phyloP scores from a whole-genome alignment of 78 protist species.

The Dictyostelium citrinum region DNA sequence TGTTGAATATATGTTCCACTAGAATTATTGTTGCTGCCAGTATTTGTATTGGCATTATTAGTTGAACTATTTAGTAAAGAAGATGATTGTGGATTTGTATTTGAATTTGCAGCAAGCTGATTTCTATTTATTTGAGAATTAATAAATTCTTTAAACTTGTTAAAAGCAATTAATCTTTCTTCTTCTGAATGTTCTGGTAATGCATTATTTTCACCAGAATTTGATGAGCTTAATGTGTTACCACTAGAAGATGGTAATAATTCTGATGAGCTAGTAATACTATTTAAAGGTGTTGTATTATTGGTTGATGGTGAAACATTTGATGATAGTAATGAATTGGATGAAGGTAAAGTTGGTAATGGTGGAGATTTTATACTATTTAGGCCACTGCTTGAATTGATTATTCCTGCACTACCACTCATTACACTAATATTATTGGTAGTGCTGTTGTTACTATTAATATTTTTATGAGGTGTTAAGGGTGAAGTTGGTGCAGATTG shows the following conservation, averaged over 20 bases:
- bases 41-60: background rate
- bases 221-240: background rate
- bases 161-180: constrained; percentile 36
- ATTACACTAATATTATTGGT: background rate
- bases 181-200: constrained; percentile 61
- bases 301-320: background rate
- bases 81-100: background rate
- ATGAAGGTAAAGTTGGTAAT: background rate
- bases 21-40: background rate
- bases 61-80: background rate
- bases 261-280: background rate
- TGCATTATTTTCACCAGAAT: background rate
- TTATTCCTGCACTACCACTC: background rate
- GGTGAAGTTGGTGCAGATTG: constrained; percentile 22
- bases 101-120: background rate
- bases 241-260: background rate
- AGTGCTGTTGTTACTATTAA: background rate
- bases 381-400: background rate
- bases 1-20: background rate
- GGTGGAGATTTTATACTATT: background rate
- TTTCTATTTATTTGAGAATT: constrained; percentile 45
- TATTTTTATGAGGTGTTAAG: background rate
- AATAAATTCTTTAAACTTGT: constrained; percentile 41
- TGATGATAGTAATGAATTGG: background rate
- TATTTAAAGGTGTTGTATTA: background rate